Evolutionary conservation across 2,329 filamentous ascomycete species (phyloP), one percentile per base, ranked within the genome.

Genomic region (Fusarium sp.): DNA sequence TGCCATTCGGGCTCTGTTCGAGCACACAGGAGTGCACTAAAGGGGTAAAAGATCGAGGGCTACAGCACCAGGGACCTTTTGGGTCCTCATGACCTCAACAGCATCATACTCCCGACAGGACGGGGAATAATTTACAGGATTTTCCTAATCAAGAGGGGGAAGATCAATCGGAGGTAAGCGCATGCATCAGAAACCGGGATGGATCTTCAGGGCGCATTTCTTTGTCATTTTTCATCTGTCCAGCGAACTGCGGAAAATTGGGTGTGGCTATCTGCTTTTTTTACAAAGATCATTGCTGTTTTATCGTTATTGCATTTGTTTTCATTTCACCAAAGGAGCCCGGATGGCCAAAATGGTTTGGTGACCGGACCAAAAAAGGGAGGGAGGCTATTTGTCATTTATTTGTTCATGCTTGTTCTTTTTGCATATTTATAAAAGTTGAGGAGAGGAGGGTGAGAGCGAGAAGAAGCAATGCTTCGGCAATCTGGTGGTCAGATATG

Each of bases 1-100:
- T n/a, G 65, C 70, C 49, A 75, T 77, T 63, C 69, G 67, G 19
- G 57, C 58, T 39, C 56, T 74, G 14, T 77, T 77, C 59, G 74
- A 76, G 56, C 70, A 73, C 38, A 65, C 68, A 9, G 72, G 70
- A 58, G 68, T 74, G 38, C 71, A 69, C 59, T 73, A 60, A 71
- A 58, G 42, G 50, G 60, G 43, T 8, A 44, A 28, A 47, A 48
- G 57, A 62, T 62, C 23, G 12, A 57, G 56, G 32, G 40, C 44
- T 50, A 44, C 56, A 60, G 26, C 21, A 38, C 30, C 20, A 49
- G 17, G 17, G 36, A 34, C 44, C 43, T 32, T 32, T 28, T 14
- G 19, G 7, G 15, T 23, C 11, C 28, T 10, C 40, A 57, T 30
- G 53, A 62, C 38, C 30, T 49, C 36, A 52, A 46, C 48, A 55